These are phyloP conservation scores for Hysterangium stoloniferum DNA, from an alignment of 768 basidiomycete genomes.

Conservation along the genomic window DNA sequence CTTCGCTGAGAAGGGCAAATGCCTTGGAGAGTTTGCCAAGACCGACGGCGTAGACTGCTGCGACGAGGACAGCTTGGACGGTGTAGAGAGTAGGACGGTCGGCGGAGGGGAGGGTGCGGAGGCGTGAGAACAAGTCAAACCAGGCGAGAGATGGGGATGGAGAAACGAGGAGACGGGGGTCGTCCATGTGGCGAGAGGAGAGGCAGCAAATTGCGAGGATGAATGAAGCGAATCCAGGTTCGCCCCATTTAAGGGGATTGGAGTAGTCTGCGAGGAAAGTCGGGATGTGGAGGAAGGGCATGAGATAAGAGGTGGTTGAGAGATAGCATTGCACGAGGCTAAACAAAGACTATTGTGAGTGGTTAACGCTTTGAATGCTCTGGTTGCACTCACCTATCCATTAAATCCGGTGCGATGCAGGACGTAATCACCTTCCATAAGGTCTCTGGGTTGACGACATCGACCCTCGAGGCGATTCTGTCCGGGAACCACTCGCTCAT, in stretches of 20 bases:
- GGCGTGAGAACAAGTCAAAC: slow-evolving; percentile 81
- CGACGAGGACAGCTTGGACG: slow-evolving; percentile 83
- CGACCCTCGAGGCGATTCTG: slow-evolving; percentile 61
- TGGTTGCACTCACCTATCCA: slow-evolving; percentile 68
- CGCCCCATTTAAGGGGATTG: slow-evolving; percentile 90
- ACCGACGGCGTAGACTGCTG: slow-evolving; percentile 90
- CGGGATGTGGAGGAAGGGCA: slow-evolving; percentile 89
- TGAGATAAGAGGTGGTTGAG: slow-evolving; percentile 87
- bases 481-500: slow-evolving; percentile 76
- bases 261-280: slow-evolving; percentile 87
- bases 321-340: slow-evolving; percentile 80
- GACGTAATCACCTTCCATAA: slow-evolving; percentile 85
- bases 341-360: slow-evolving; percentile 12
- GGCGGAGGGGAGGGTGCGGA: slow-evolving; percentile 82
- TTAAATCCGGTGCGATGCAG: slow-evolving; percentile 79
- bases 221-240: slow-evolving; percentile 90
- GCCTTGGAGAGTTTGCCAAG: slow-evolving; percentile 84
- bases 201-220: slow-evolving; percentile 91
- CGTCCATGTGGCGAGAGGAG: slow-evolving; percentile 88
- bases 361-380: slow-evolving; percentile 13
- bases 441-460: slow-evolving; percentile 73
- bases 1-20: slow-evolving; percentile 78
- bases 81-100: slow-evolving; percentile 89
- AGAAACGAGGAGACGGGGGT: slow-evolving; percentile 42
- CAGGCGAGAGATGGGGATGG: slow-evolving; percentile 38